Evolutionary conservation across 768 basidiomycete species (phyloP), one percentile per base, ranked within the genome.

Genomic region (Lactarius sp.): DNA sequence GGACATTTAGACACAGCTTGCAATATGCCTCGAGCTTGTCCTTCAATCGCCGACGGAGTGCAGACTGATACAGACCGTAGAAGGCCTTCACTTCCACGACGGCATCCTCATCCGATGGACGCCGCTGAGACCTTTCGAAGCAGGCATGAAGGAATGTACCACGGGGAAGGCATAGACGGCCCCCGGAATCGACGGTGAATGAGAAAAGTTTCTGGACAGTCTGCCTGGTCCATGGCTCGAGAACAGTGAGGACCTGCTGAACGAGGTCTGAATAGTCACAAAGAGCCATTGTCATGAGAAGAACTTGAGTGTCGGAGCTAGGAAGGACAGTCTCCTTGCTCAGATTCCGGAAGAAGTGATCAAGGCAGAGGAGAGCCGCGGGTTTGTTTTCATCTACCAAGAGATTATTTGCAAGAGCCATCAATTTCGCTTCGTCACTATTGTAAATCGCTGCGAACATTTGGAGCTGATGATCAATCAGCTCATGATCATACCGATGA

Each of bases 351-450:
- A 68, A 68, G 8, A 2, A 10, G 33, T 62, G 65, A 16, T 68
- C 67, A 7, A 62, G 13, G 33, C 65, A 68, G n/a, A 68, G 56
- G 6, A 68, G 57, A 10, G 65, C 65, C 1, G 66, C 66, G 8
- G 55, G 22, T 31, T 57, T 56, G 51, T 54, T 62, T 4, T 34
- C 39, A 1, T 47, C 60, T 8, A 4, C 27, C 1, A 18, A 0
- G 9, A 52, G 18, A 0, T 2, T 8, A 16, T 20, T 36, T 18
- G 56, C 59, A 2, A 67, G 46, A 4, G 7, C 4, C 22, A 57
- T 20, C 18, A 67, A 50, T 39, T 36, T 22, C 34, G 22, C 37
- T 22, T 18, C 18, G 1, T 66, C 37, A 6, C 6, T 1, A 9
- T 59, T 3, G 51, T 54, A 47, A 22, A 67, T 66, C 0, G 58